These are phyloP conservation scores for Candida loeiensis DNA, from an alignment of 805 yeast genomes.

Conservation along the genomic window DNA sequence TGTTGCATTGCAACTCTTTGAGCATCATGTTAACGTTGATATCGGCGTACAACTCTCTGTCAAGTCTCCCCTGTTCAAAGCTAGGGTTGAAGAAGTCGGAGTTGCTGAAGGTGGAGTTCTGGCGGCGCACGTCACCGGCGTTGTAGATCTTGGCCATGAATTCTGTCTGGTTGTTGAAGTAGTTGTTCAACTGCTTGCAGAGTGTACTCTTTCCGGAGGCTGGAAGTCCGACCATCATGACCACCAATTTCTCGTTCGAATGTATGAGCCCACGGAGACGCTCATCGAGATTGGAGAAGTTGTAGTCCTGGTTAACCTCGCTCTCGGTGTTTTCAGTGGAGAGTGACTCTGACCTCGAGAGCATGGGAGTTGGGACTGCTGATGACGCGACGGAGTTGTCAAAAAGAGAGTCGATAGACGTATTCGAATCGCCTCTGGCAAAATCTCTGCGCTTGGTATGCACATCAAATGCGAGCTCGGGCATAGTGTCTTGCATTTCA, in stretches of 20 bases:
- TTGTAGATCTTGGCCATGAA: constrained; percentile 36
- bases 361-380: constrained; percentile 15
- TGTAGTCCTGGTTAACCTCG: not conserved
- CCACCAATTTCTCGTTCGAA: constrained; percentile 17
- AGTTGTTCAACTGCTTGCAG: constrained; percentile 29
- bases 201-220: constrained; percentile 42
- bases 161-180: constrained; percentile 24
- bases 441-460: not conserved
- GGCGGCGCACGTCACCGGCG: constrained; percentile 51
- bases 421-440: constrained; percentile 15
- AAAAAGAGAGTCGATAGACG: constrained; percentile 31
- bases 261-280: constrained; percentile 11
- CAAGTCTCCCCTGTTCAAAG: constrained; percentile 26
- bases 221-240: constrained; percentile 40
- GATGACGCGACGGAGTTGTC: constrained; percentile 12
- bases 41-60: constrained; percentile 35
- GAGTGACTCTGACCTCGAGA: constrained; percentile 12
- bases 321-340: constrained; percentile 8
- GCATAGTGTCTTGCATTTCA: not conserved
- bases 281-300: constrained; percentile 2
- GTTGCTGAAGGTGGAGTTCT: constrained; percentile 23
- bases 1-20: constrained; percentile 23
- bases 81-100: constrained; percentile 39
- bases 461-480: not conserved
- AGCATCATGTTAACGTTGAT: constrained; percentile 31